Conservation (phyloP, 768 basidiomycete genomes). For the Obba rivulosa region DNA sequence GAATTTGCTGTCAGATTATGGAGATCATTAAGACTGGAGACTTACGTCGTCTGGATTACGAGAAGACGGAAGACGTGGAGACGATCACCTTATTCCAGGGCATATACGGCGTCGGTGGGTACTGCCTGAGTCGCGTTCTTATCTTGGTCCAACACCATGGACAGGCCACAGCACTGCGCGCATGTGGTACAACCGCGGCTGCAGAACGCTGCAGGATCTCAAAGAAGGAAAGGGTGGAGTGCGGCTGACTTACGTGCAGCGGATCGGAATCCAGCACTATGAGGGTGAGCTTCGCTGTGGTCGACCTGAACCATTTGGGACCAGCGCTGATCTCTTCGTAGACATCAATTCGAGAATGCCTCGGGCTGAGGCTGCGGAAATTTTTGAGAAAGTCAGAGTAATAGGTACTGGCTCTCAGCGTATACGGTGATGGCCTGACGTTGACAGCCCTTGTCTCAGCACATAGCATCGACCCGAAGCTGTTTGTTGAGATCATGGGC, state of each 20-base stretch:
- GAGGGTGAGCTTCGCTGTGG: slow-evolving; percentile 42
- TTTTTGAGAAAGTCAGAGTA: slow-evolving; percentile 68
- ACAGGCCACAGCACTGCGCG: slow-evolving; percentile 61
- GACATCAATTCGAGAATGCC: slow-evolving; percentile 88
- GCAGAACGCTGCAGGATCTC: slow-evolving; percentile 75
- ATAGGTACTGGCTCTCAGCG: slow-evolving; percentile 44
- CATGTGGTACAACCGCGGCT: slow-evolving; percentile 72
- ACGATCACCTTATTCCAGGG: slow-evolving; percentile 60
- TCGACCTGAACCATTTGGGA: neutral
- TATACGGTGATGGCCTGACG: no score
- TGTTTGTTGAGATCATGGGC: slow-evolving; percentile 87
- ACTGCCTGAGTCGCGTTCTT: neutral
- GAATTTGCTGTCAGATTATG: slow-evolving; percentile 50
- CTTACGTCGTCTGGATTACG: slow-evolving; percentile 62
- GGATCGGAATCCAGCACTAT: slow-evolving; percentile 65
- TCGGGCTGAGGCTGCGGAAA: slow-evolving; percentile 65
- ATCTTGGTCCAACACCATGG: neutral
- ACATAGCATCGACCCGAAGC: slow-evolving; percentile 35
- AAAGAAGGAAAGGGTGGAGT: slow-evolving; percentile 53
- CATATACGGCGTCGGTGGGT: slow-evolving; percentile 83
- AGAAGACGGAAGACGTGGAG: slow-evolving; percentile 58
- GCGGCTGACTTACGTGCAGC: slow-evolving; percentile 51
- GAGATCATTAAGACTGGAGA: slow-evolving; percentile 75
- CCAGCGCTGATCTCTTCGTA: slow-evolving; percentile 15
- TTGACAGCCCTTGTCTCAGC: neutral